Percentiles rank a stretch among this genome's conserved stretches.
phyloP scores from a whole-genome alignment of 495 filamentous ascomycete genomes.

The Penicillium taxi region DNA sequence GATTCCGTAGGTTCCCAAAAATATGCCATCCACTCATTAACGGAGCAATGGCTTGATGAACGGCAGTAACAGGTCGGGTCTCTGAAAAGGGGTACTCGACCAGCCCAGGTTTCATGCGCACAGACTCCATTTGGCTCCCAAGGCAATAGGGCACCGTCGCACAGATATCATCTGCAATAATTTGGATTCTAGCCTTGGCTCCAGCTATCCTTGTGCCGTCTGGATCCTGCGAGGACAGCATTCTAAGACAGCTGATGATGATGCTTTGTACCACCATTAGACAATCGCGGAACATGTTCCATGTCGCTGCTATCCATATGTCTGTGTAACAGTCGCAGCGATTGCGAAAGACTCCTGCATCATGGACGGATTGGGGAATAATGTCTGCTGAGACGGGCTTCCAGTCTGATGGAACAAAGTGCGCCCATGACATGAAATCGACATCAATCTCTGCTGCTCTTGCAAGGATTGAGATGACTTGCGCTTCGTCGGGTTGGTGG shows the following conservation, averaged over 20 bases:
- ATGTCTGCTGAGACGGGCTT: conserved; percentile 19
- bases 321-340: conserved; percentile 53
- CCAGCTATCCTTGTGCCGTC: conserved; percentile 3
- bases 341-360: conserved; percentile 38
- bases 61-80: conserved; percentile 17
- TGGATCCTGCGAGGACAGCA: conserved; percentile 7
- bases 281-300: conserved; percentile 57
- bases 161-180: conserved; percentile 34
- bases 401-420: conserved; percentile 26
- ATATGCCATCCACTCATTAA: conserved; percentile 35
- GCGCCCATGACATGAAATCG: conserved; percentile 23
- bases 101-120: conserved; percentile 21
- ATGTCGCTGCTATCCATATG: conserved; percentile 52
- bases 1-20: conserved; percentile 17
- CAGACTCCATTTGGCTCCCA: conserved; percentile 28
- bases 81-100: conserved; percentile 33
- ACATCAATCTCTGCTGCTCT: conserved; percentile 23
- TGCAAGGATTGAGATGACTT: conserved; percentile 14
- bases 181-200: conserved; percentile 14
- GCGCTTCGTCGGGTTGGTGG: conserved; percentile 2
- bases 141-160: conserved; percentile 35
- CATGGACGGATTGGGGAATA: conserved; percentile 28
- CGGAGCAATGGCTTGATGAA: conserved; percentile 25
- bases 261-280: conserved; percentile 48
- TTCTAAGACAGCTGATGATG: conserved; percentile 31